Evolutionary conservation across 2,329 filamentous ascomycete genomes (phyloP).

Genomic region (Bisporella sp.): DNA sequence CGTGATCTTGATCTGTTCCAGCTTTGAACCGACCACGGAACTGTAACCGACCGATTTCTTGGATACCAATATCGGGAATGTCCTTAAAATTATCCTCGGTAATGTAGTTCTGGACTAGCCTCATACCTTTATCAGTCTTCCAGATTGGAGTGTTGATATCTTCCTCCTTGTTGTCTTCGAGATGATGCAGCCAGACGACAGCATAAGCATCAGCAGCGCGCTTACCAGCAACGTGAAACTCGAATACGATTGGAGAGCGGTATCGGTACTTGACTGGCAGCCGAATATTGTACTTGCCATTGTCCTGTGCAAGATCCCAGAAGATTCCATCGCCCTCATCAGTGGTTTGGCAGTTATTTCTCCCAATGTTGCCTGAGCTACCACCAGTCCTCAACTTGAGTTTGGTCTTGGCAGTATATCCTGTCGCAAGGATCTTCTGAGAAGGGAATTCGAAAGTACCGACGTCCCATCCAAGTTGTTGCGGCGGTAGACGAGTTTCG

Average conservation of each 20-base stretch:
- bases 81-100: conserved; percentile 66
- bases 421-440: conserved; percentile 57
- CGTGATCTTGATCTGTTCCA: conserved; percentile 81
- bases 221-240: conserved; percentile 67
- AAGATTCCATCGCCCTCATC: conserved; percentile 52
- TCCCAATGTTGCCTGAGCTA: conserved; percentile 63
- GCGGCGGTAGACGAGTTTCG: conserved; percentile 76
- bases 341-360: conserved; percentile 52
- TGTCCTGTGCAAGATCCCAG: conserved; percentile 47
- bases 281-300: conserved; percentile 48
- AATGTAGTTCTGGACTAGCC: conserved; percentile 88
- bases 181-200: conserved; percentile 76
- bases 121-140: conserved; percentile 66
- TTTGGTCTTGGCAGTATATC: conserved; percentile 57
- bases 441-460: conserved; percentile 87
- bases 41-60: conserved; percentile 72
- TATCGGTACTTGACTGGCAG: conserved; percentile 89
- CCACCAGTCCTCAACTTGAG: conserved; percentile 83
- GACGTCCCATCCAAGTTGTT: conserved; percentile 88
- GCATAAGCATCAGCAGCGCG: conserved; percentile 69
- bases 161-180: conserved; percentile 71
- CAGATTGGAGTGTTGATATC: conserved; percentile 87
- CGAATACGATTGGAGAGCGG: conserved; percentile 81
- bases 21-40: conserved; percentile 83
- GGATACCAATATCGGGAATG: conserved; percentile 67